A percentile compares a stretch with the other conserved stretches of the same genome.
These are phyloP conservation scores for Alternaria sp. DNA, from an alignment of 2,329 filamentous ascomycete genomes.

Conservation along the genomic window DNA sequence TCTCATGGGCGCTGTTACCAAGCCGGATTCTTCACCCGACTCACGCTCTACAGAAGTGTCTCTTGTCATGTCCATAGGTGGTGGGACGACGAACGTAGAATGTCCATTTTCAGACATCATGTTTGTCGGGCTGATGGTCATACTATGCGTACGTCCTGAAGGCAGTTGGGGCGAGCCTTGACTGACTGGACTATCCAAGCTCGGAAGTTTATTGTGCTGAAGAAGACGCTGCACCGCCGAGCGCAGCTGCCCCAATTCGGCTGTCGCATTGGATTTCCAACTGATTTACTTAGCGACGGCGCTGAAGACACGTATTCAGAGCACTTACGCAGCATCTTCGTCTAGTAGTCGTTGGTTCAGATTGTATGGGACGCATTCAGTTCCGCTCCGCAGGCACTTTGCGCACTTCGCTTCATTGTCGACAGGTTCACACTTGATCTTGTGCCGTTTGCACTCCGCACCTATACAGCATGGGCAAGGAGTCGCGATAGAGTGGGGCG, in stretches of 20 bases:
- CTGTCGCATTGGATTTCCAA: constrained; percentile 43
- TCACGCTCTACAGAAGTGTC: constrained; percentile 44
- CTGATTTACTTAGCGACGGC: constrained; percentile 15
- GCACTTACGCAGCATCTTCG: constrained; percentile 43
- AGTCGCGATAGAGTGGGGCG: not conserved
- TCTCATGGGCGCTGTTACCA: constrained; percentile 45
- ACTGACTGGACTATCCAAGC: constrained; percentile 25
- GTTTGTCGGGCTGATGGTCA: constrained; percentile 35
- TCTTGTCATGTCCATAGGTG: constrained; percentile 46
- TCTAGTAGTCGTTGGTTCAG: constrained; percentile 44
- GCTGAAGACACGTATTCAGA: not conserved
- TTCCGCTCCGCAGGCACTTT: constrained; percentile 58
- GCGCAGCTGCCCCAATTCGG: constrained; percentile 36
- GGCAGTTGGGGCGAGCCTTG: constrained; percentile 22
- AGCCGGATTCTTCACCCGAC: constrained; percentile 35
- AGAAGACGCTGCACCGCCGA: constrained; percentile 40
- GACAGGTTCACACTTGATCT: constrained; percentile 47
- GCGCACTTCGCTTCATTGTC: constrained; percentile 43
- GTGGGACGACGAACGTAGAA: constrained; percentile 34
- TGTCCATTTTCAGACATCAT: constrained; percentile 34
- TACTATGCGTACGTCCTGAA: constrained; percentile 14
- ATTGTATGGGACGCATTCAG: constrained; percentile 80
- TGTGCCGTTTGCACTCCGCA: constrained; percentile 47
- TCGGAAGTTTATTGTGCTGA: constrained; percentile 37
- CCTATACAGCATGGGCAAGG: constrained; percentile 24